Evolutionary conservation across 148 eudicot genomes (phyloP).

Genomic region (Pouteria glomerata): DNA sequence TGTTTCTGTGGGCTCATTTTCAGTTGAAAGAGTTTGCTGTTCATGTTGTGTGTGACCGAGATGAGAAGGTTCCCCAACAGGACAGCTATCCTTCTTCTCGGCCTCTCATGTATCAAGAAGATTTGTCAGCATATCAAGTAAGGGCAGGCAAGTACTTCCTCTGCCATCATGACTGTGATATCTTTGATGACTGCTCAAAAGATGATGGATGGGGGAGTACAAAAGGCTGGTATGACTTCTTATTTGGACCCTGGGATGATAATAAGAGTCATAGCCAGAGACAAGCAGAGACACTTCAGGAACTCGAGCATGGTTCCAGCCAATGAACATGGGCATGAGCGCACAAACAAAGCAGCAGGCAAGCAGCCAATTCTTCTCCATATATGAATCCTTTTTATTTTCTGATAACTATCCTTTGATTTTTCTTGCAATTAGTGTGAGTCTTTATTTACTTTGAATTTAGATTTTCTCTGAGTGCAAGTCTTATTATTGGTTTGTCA

Average conservation of each 20-base stretch:
- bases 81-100: neutral
- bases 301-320: too few species aligned
- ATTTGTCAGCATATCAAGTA: constrained; percentile 7
- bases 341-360: too few species aligned
- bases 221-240: neutral
- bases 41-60: neutral
- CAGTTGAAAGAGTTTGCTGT: neutral
- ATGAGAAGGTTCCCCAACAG: neutral
- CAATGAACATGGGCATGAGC: too few species aligned
- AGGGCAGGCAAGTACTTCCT: neutral
- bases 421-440: neutral
- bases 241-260: neutral
- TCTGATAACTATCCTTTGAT: neutral
- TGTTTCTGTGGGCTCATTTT: neutral
- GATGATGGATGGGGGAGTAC: neutral
- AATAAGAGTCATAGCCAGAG: too few species aligned
- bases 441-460: neutral
- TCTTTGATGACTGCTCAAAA: neutral
- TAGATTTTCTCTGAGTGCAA: too few species aligned
- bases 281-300: too few species aligned
- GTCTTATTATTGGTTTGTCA: neutral
- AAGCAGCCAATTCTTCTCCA: too few species aligned
- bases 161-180: neutral
- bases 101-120: neutral
- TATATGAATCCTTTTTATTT: neutral